These are phyloP conservation scores for Chloropicon primus DNA, from an alignment of 139 green algal genomes.

Conservation along the genomic window DNA sequence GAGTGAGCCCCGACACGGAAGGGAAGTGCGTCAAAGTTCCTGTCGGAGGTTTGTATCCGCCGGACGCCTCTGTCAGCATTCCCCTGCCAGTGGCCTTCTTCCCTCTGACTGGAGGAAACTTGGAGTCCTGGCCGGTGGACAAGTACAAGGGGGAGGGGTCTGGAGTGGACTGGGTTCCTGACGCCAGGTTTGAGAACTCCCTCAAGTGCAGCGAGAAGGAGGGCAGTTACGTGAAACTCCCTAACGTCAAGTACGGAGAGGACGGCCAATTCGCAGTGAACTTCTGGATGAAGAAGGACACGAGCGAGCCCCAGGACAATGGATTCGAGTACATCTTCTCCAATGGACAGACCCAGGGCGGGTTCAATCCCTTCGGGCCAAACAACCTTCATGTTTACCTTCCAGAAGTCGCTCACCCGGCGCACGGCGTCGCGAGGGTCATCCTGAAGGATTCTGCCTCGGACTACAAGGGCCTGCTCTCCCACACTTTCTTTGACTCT, in stretches of 20 bases:
- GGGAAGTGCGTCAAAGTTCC: background rate
- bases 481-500: constrained; percentile 31
- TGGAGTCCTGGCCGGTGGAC: background rate
- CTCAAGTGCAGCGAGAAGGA: background rate
- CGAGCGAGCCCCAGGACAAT: background rate
- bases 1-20: background rate
- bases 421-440: constrained; percentile 7
- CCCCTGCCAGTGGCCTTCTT: background rate
- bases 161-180: background rate
- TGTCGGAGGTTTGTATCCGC: background rate
- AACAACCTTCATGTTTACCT: constrained; percentile 4
- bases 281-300: constrained; percentile 35
- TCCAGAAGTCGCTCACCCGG: background rate
- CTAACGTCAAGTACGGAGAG: constrained; percentile 14
- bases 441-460: constrained; percentile 4
- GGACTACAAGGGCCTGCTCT: background rate
- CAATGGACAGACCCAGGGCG: constrained; percentile 18
- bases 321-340: constrained; percentile 42
- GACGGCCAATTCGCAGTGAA: constrained; percentile 38
- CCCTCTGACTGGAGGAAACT: background rate
- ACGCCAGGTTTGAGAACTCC: background rate
- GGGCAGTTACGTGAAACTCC: constrained; percentile 4
- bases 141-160: background rate
- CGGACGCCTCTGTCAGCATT: background rate
- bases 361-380: background rate